Evolutionary conservation across 2,329 filamentous ascomycete genomes (phyloP), one percentile per base, ranked within the genome.

Genomic region (Paracorniculantispora psalliotae): DNA sequence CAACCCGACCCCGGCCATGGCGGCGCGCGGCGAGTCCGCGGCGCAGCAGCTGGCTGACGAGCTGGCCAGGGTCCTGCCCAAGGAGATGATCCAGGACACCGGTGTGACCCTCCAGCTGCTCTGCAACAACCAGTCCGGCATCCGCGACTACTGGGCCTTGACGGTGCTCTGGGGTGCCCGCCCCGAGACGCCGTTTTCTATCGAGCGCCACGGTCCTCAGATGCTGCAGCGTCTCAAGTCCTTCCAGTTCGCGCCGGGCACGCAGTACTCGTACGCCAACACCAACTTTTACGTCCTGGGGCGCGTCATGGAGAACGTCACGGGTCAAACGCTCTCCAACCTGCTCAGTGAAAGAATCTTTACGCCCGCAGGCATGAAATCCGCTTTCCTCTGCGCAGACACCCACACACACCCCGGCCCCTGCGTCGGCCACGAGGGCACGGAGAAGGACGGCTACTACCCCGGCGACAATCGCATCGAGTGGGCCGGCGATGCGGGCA

Each of bases 141-240:
- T 78, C 15, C 73, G 76, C 5, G 76, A 78, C 63, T 78, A 78
- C 61, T 78, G 76, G 75, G 75, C 73, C 3, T 66, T 76, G 63
- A 74, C 73, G 3, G 69, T 72, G 10, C 70, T 78, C 8, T 76
- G 73, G 73, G 76, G 76, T 8, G 70, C 73, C 6, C 67, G 67
- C 43, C 74, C 75, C 1, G 74, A 77, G 9, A 70, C 67, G 17
- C 64, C 64, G 17, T 79, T 77, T 61, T 70, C 70, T n/a, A 63
- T 78, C 17, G 64, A 61, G 12, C 60, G 67, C 17, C 67, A 73
- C 51, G 64, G 59, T 13, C 67, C 59, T 17, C 67, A 63, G 57
- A 70, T 66, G 66, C 66, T 67, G 51, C 70, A 60, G 5, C 67
- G 71, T 25, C 67, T 70, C 7, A 68, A 63, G 53, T 71, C 70